Conservation (phyloP, 2,329 filamentous ascomycete species). For the Tolypocladium tundrense region DNA sequence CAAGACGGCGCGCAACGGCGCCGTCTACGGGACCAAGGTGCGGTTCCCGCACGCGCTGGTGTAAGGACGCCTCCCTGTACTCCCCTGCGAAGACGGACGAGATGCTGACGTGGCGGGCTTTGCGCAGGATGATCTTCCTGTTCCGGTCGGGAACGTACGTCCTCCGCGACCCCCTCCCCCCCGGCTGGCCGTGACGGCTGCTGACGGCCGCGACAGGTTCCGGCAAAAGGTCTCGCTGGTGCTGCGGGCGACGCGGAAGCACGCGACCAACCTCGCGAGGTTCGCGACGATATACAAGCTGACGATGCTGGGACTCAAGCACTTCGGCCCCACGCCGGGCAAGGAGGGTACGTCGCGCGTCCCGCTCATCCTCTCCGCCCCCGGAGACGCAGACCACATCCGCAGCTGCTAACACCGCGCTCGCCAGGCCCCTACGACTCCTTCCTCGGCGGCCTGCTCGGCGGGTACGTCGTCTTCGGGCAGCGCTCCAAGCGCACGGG, state of each 20-base stretch:
- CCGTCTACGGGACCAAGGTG: conserved; percentile 94
- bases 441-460: conserved; percentile 77
- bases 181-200: neutral
- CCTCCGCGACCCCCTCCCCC: no score
- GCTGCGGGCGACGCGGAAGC: conserved; percentile 75
- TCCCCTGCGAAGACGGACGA: neutral
- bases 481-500: conserved; percentile 49
- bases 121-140: conserved; percentile 77
- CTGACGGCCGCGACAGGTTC: conserved; percentile 32
- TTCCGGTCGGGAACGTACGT: conserved; percentile 78
- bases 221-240: conserved; percentile 70
- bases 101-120: neutral
- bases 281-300: conserved; percentile 90
- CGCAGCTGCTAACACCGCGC: neutral
- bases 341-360: conserved; percentile 37
- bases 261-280: conserved; percentile 82
- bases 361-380: neutral
- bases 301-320: conserved; percentile 64
- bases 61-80: conserved; percentile 23
- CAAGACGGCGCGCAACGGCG: conserved; percentile 92
- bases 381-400: neutral
- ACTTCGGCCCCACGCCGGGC: conserved; percentile 45
- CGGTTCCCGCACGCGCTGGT: conserved; percentile 97
- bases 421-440: conserved; percentile 59
- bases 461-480: conserved; percentile 90